A percentile compares a stretch with the other conserved stretches of the same genome.
Conservation (phyloP, 345 rosid species). For the Salix purpurea region DNA sequence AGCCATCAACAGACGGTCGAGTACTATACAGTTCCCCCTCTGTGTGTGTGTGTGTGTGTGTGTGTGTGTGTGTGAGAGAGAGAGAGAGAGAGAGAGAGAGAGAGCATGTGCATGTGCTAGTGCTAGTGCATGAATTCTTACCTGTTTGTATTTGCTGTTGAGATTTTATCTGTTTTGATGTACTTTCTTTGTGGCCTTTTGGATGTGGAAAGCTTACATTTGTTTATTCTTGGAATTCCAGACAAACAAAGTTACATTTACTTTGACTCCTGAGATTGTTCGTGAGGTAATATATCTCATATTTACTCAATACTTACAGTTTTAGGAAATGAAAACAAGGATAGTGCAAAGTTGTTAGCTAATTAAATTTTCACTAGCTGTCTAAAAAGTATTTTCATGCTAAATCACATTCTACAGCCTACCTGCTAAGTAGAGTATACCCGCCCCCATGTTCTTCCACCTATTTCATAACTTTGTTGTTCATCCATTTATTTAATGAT, state of each 20-base stretch:
- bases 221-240: conserved; percentile 33
- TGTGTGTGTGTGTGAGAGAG: background rate
- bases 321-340: background rate
- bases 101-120: background rate
- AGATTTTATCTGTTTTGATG: background rate
- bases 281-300: conserved; percentile 54
- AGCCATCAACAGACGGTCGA: conserved; percentile 81
- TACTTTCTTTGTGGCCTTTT: background rate
- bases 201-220: background rate
- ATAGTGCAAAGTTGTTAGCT: background rate
- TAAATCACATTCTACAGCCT: background rate
- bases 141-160: background rate
- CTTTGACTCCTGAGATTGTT: conserved; percentile 77
- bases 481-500: conserved; percentile 12
- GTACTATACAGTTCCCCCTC: conserved; percentile 27
- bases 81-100: too few relatives aligned
- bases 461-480: background rate
- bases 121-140: background rate
- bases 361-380: background rate
- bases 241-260: conserved; percentile 91
- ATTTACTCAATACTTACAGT: background rate
- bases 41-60: background rate
- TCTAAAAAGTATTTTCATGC: background rate
- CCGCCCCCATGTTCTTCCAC: background rate
- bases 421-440: background rate